These are phyloP conservation scores for Fusarium gaditjirri DNA, from an alignment of 2,329 filamentous ascomycete species.

Conservation along the genomic window DNA sequence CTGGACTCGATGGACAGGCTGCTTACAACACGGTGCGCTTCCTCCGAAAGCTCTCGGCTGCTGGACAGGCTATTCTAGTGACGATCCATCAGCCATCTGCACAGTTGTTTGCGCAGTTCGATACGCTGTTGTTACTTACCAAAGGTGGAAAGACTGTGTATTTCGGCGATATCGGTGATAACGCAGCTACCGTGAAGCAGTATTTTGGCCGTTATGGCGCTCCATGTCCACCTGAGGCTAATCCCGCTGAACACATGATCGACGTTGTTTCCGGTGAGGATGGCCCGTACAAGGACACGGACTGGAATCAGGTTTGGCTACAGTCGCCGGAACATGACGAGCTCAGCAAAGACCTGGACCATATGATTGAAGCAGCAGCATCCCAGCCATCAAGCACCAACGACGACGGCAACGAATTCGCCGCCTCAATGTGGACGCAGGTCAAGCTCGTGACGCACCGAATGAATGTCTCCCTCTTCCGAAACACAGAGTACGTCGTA, in stretches of 20 bases:
- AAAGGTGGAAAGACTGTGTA: conserved; percentile 73
- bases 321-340: conserved; percentile 67
- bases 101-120: conserved; percentile 73
- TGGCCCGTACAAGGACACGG: conserved; percentile 53
- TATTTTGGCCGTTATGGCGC: conserved; percentile 77
- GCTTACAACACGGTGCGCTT: conserved; percentile 74
- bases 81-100: conserved; percentile 78
- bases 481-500: conserved; percentile 74
- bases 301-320: conserved; percentile 79
- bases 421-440: conserved; percentile 72
- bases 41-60: conserved; percentile 72
- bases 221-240: conserved; percentile 68
- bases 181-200: conserved; percentile 62
- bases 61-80: conserved; percentile 73
- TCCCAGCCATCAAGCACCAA: conserved; percentile 52
- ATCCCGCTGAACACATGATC: conserved; percentile 82
- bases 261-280: conserved; percentile 61
- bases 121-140: conserved; percentile 70
- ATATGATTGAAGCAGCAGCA: conserved; percentile 66
- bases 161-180: conserved; percentile 71
- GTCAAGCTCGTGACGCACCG: conserved; percentile 71
- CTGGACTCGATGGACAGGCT: conserved; percentile 74
- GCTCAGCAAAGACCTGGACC: conserved; percentile 70
- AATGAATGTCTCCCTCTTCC: conserved; percentile 69
- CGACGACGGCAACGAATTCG: conserved; percentile 74